Evolutionary conservation across 495 filamentous ascomycete species (phyloP), one percentile per base, ranked within the genome.

Genomic region (Neurospora intermedia): DNA sequence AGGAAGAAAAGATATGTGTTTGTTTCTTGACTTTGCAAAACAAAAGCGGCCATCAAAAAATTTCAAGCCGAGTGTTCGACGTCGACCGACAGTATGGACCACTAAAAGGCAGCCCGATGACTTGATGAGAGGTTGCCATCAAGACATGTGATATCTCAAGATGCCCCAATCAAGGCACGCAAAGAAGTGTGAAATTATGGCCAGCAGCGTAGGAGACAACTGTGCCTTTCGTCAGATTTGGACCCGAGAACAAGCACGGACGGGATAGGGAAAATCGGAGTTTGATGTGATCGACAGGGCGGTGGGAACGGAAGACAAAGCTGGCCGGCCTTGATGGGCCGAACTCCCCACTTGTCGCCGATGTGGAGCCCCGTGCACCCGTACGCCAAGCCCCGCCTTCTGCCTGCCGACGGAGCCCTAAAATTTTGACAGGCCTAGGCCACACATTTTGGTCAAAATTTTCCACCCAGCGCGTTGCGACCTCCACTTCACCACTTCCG

Each of bases 401-500:
- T 43, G 54, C 42, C 66, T 46, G 70, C 71, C 70, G 74, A 66
- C 31, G 27, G 35, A 78, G 73, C 75, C 77, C 78, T 77, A 78
- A 75, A 77, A 69, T 72, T 74, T 73, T 41, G 27, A 31, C 54
- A 35, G 6, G 54, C 72, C 45, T 72, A 69, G 69, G 73, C 69
- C 78, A 75, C 77, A 80, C 71, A 76, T 75, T 77, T 71, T 43
- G 27, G 4, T 20, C 27, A 45, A 59, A 54, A 72, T 54, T 72
- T 69, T 43, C 70, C 43, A 43, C 31, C 41, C 38, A 41, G 62
- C 69, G 69, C 69, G 43, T 18, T 13, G 18, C 41, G 59, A 69
- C 40, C 42, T 66, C 69, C 42, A 43, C 43, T 69, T 70, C 70
- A 38, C 23, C 54, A 66, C 54, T 38, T 66, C 27, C 27, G 41